Percentiles rank a stretch among this genome's conserved stretches.
Conservation (phyloP, 2,329 filamentous ascomycete genomes). For the Fusarium anguioides region DNA sequence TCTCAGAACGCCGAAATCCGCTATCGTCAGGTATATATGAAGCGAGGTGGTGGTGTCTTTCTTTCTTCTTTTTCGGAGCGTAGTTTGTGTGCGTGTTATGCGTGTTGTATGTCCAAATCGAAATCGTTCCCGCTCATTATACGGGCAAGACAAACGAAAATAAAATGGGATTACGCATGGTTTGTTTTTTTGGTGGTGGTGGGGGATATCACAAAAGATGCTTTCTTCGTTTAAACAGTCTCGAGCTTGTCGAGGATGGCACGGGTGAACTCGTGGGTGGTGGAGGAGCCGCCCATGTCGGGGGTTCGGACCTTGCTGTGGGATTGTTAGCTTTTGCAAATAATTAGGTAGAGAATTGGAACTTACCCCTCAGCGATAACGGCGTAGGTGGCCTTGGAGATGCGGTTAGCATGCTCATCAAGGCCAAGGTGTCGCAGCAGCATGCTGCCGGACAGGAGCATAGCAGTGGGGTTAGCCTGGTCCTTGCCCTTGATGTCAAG, state of each 20-base stretch:
- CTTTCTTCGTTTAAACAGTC: constrained; percentile 63
- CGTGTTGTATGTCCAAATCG: constrained; percentile 16
- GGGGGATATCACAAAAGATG: constrained; percentile 43
- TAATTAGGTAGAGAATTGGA: fast-evolving
- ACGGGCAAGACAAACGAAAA: constrained; percentile 28
- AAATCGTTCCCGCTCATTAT: constrained; percentile 2
- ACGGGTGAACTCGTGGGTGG: constrained; percentile 94
- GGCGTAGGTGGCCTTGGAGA: constrained; percentile 84
- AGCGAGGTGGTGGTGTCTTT: constrained; percentile 27
- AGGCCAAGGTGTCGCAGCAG: constrained; percentile 96
- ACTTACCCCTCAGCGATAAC: constrained; percentile 90
- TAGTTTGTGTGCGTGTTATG: neutral
- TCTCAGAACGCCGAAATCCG: constrained; percentile 36
- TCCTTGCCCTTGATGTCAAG: constrained; percentile 99
- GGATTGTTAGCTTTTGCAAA: constrained; percentile 53
- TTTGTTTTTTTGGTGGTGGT: constrained; percentile 30
- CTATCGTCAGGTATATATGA: constrained; percentile 37
- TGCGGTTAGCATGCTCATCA: constrained; percentile 97
- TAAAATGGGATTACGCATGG: constrained; percentile 27
- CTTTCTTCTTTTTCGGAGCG: constrained; percentile 3
- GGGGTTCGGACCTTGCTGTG: constrained; percentile 84
- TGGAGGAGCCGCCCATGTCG: constrained; percentile 93
- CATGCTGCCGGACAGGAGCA: constrained; percentile 97
- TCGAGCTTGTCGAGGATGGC: constrained; percentile 98
- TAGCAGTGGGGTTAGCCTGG: constrained; percentile 96